A percentile compares a stretch with the other conserved stretches of the same genome.
phyloP scores from a whole-genome alignment of 306 rosid species.

The Fragaria ananassa region DNA sequence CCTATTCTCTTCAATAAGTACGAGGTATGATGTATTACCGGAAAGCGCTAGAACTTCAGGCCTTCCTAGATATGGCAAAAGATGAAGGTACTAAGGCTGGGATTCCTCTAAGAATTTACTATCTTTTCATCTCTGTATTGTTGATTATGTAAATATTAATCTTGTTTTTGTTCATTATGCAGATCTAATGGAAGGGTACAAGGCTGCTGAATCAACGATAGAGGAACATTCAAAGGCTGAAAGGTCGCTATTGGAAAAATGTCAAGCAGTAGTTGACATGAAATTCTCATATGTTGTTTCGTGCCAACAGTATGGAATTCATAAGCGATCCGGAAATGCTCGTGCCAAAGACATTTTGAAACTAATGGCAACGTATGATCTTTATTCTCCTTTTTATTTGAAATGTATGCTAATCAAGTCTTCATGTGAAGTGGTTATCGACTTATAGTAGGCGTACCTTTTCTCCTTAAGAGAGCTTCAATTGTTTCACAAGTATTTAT shows the following conservation, averaged over 20 bases:
- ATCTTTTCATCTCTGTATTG: slow-evolving; percentile 10
- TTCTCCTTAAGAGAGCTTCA: neutral
- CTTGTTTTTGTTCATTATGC: slow-evolving; percentile 22
- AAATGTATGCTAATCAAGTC: slow-evolving; percentile 2
- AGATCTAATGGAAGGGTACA: slow-evolving; percentile 85
- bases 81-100: slow-evolving; percentile 57
- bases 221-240: slow-evolving; percentile 49
- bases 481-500: neutral
- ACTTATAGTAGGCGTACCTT: neutral
- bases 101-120: neutral
- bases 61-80: slow-evolving; percentile 94
- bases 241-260: slow-evolving; percentile 65
- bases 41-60: slow-evolving; percentile 94
- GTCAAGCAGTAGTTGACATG: slow-evolving; percentile 86
- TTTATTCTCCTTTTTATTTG: neutral
- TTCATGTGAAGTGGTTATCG: neutral
- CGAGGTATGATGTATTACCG: slow-evolving; percentile 98
- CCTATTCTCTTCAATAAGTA: slow-evolving; percentile 40
- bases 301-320: slow-evolving; percentile 82
- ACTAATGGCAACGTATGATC: slow-evolving; percentile 75
- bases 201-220: slow-evolving; percentile 73
- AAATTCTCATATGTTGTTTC: slow-evolving; percentile 91
- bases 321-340: slow-evolving; percentile 75
- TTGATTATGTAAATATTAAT: slow-evolving; percentile 23
- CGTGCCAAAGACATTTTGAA: slow-evolving; percentile 83